Evolutionary conservation across 169 alveolate genomes (phyloP).

Genomic region (Plasmodium blacklocki): DNA sequence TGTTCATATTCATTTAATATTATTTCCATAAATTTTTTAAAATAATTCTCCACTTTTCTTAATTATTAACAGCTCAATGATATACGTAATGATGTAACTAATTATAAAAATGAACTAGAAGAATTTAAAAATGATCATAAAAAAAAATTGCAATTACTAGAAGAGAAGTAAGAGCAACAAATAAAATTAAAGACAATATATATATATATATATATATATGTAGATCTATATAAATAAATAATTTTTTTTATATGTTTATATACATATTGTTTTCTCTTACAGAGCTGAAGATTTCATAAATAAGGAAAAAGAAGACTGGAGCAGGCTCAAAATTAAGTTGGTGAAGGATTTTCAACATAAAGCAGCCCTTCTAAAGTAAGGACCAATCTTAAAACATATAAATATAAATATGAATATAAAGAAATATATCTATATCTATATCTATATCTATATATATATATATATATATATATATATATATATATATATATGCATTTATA

Average conservation of each 20-base stretch:
- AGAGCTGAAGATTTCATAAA: slow-evolving; percentile 70
- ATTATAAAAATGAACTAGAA: slow-evolving; percentile 62
- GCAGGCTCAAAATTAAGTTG: slow-evolving; percentile 46
- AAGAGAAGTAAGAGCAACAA: slow-evolving; percentile 37
- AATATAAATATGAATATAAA: background rate
- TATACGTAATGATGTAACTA: slow-evolving; percentile 42
- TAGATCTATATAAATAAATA: background rate
- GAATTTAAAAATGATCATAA: slow-evolving; percentile 61
- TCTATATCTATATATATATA: background rate
- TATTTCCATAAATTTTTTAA: background rate
- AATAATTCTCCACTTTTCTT: background rate
- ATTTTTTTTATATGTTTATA: background rate
- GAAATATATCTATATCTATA: too few species aligned
- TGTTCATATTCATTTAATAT: too few species aligned
- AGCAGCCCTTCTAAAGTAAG: slow-evolving; percentile 56
- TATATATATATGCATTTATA: slow-evolving; percentile 8
- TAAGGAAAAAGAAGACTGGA: slow-evolving; percentile 73
- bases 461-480: slow-evolving; percentile 7
- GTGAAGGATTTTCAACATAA: slow-evolving; percentile 66
- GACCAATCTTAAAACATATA: background rate
- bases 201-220: background rate
- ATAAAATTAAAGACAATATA: background rate
- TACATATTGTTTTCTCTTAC: background rate
- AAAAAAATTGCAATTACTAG: slow-evolving; percentile 41
- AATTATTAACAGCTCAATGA: slow-evolving; percentile 54